Base-by-base conservation (phyloP, 805 yeast genomes). In the Saturnispora galanensis region DNA sequence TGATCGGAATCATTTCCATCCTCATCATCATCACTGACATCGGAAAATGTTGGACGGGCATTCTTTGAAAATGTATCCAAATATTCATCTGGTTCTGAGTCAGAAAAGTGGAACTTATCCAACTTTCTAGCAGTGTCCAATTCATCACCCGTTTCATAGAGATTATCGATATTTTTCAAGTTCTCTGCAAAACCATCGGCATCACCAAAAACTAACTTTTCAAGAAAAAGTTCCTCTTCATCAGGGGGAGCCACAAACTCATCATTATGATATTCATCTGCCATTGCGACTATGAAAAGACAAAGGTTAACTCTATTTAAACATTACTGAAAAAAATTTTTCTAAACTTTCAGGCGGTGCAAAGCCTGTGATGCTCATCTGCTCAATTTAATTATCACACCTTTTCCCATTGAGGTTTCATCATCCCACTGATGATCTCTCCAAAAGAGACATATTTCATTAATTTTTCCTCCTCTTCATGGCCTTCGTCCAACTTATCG, bases 171-270 rank as follows among this genome's bases (percentile, higher is more conserved):
- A 47, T 73, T 71, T 45, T 72, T 77, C 56, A 86, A 67, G 48
- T 79, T 82, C 30, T 62, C 57, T 55, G 79, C 84, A 65, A 84
- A 82, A 29, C 90, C 83, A 45, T 77, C 83, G 3, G 71, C 54
- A 59, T 93, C 97, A 12, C 98, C 97, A 64, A 93, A 89, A 4
- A 93, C 95, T 11, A 86, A 70, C 60, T 76, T 84, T 50, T 89
- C 95, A 41, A 93, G 72, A 45, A 67, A 73, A 36, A 80, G 54
- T 62, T 93, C 98, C 59, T 87, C 96, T 42, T 76, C 81, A 59
- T 85, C 94, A 53, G 93, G 90, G 30, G 82, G 83, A 12, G 87
- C 83, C 31, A 73, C 13, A 38, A 38, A 37, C 33, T 32, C 41
- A 31, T 21, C 32, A n/a, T 38, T 35, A 15, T 38, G n/a, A 13